Percentiles rank a stretch among this genome's conserved stretches.
phyloP scores from a whole-genome alignment of 108 stramenopile genomes.

The Schizochytrium sp. region DNA sequence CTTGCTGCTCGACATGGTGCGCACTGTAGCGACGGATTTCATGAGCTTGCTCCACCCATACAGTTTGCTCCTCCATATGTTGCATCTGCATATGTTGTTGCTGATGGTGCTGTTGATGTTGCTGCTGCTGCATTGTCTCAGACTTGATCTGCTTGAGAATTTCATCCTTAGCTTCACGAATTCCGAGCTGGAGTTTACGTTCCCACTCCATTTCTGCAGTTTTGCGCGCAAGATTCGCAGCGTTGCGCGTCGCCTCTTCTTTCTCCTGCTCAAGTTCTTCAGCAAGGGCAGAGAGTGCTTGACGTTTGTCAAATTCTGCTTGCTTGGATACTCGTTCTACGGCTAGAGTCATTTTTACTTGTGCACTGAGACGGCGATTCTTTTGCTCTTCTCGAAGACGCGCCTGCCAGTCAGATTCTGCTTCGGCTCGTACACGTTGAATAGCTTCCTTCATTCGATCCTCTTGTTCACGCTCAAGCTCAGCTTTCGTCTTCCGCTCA shows the following conservation, averaged over 20 bases:
- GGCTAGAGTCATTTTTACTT: conserved; percentile 31
- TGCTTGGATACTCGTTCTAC: conserved; percentile 20
- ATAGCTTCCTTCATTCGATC: background rate
- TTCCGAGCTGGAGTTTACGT: conserved; percentile 23
- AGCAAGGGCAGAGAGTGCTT: conserved; percentile 35
- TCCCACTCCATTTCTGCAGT: conserved; percentile 40
- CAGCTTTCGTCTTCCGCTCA: conserved; percentile 17
- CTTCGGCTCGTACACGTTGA: conserved; percentile 11
- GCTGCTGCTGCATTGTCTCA: background rate
- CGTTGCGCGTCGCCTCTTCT: conserved; percentile 51
- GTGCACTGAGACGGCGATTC: conserved; percentile 32
- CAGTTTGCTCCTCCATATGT: conserved; percentile 21
- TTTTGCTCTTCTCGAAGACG: conserved; percentile 10
- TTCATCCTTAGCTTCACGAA: conserved; percentile 1
- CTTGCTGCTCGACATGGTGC: conserved; percentile 29
- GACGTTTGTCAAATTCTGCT: conserved; percentile 5
- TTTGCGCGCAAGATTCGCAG: conserved; percentile 43
- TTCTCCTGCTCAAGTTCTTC: conserved; percentile 23
- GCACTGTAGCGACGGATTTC: conserved; percentile 11
- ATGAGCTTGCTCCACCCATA: background rate
- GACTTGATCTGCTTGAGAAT: conserved; percentile 42
- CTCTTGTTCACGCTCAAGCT: conserved; percentile 17
- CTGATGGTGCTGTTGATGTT: background rate
- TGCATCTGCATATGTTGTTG: conserved; percentile 28
- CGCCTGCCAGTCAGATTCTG: conserved; percentile 28